Base-by-base conservation (phyloP, 2,329 filamentous ascomycete species). In the Trichoderma endophyticum region DNA sequence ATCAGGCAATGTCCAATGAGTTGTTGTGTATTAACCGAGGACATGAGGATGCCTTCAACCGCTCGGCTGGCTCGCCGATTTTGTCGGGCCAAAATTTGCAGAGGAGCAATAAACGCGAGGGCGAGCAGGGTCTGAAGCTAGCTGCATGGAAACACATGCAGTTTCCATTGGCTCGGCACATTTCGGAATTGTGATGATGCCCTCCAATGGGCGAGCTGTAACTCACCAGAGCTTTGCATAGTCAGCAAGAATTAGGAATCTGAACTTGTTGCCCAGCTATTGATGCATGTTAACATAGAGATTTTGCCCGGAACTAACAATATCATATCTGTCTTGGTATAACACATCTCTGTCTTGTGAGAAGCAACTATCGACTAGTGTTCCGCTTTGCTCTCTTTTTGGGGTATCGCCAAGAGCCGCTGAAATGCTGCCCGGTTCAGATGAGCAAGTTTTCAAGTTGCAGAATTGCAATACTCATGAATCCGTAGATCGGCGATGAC, bases 151-250 rank as follows among this genome's bases (percentile, higher is more conserved):
- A 32, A 54, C 43, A 56, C 18, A 14, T 24, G 56, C 26, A 26
- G 28, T 11, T 69, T 39, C n/a, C 30, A 62, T n/a, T 26, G 28
- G 56, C 39, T 62, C 67, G 67, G 67, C 59, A 70, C 57, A 54
- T 54, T 32, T 70, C 67, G 57, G 67, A n/a, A 61, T 62, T 32
- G 66, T 26, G 34, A 54, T 6, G 48, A 54, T 51, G 7, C 14
- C 66, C 26, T 61, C 56, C 56, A 48, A 43, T 34, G 26, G 34
- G 2, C n/a, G n/a, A 24, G 54, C 34, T 48, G 54, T 9, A 60
- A 18, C 6, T 43, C 24, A 24, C 14, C 26, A 32, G 18, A n/a
- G 39, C 62, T 21, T 21, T 24, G 48, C 48, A 54, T 11, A 51
- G 43, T 51, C 18, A 51, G n/a, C 43, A 51, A 51, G 43, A n/a